Evolutionary conservation across 2,329 filamentous ascomycete genomes (phyloP).

Genomic region (Tricladium varicosporioides): DNA sequence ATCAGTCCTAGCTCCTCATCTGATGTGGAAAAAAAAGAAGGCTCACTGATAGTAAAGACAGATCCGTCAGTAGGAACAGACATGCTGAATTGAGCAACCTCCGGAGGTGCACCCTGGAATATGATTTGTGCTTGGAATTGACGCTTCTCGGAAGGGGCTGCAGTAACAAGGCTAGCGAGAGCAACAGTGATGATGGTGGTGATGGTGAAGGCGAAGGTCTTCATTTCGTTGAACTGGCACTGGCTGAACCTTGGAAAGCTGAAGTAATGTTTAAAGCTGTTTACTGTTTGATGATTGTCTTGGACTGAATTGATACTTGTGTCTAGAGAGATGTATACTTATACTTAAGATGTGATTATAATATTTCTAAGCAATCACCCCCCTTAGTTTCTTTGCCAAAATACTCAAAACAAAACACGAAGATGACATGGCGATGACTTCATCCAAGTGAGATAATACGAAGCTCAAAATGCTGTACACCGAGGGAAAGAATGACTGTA

Average conservation of each 20-base stretch:
- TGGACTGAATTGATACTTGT: too few relatives aligned
- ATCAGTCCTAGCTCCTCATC: not conserved
- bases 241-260: not conserved
- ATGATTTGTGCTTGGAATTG: conserved; percentile 18
- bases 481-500: too few relatives aligned
- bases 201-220: conserved; percentile 12
- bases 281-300: not conserved
- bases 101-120: conserved; percentile 11
- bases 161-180: conserved; percentile 2
- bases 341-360: too few relatives aligned
- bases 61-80: conserved; percentile 13
- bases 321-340: too few relatives aligned
- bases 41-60: conserved; percentile 11
- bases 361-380: too few relatives aligned
- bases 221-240: conserved; percentile 7
- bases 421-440: too few relatives aligned
- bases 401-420: too few relatives aligned
- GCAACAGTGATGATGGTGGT: conserved; percentile 8
- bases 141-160: conserved; percentile 10
- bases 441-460: too few relatives aligned
- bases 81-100: conserved; percentile 8
- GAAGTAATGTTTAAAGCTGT: not conserved
- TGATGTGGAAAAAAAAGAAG: too few relatives aligned
- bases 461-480: too few relatives aligned
- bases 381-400: too few relatives aligned